phyloP scores from a whole-genome alignment of 176 grass and related monocot genomes.

The Bolboschoenus planiculmis region DNA sequence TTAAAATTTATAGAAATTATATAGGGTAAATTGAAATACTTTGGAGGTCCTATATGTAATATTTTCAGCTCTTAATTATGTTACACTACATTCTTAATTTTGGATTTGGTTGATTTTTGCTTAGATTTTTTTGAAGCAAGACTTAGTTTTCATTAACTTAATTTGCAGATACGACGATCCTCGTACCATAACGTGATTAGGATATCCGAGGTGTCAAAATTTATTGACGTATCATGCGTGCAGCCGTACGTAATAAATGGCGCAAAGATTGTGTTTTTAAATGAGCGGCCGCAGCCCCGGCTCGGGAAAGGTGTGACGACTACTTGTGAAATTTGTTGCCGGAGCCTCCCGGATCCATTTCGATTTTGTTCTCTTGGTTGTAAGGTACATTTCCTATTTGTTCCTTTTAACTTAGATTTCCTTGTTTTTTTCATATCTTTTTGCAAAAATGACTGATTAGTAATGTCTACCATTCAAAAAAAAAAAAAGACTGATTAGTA shows the following conservation, averaged over 20 bases:
- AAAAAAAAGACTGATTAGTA: neutral
- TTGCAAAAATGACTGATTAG: neutral
- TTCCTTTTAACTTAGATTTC: neutral
- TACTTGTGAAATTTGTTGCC: constrained; percentile 41
- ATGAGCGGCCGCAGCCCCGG: constrained; percentile 41
- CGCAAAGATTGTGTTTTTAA: constrained; percentile 47
- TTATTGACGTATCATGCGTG: constrained; percentile 40
- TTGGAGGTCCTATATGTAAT: neutral
- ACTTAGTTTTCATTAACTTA: neutral
- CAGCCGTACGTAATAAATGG: constrained; percentile 51
- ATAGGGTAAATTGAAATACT: neutral
- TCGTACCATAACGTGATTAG: constrained; percentile 49
- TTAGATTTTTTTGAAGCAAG: neutral
- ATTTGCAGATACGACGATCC: constrained; percentile 36
- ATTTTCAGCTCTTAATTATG: neutral
- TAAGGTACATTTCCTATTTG: constrained; percentile 26
- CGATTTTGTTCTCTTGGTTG: constrained; percentile 49
- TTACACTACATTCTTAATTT: neutral
- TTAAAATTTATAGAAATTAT: neutral
- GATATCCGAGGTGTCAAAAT: constrained; percentile 44
- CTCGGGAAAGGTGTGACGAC: constrained; percentile 40
- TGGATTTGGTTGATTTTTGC: neutral
- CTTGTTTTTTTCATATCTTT: neutral
- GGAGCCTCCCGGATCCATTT: constrained; percentile 39
- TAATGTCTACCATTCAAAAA: too few species aligned